A percentile compares a stretch with the other conserved stretches of the same genome.
Evolutionary conservation across 1,139 yeast species (phyloP).

Genomic region (Candida pseudocylindracea): DNA sequence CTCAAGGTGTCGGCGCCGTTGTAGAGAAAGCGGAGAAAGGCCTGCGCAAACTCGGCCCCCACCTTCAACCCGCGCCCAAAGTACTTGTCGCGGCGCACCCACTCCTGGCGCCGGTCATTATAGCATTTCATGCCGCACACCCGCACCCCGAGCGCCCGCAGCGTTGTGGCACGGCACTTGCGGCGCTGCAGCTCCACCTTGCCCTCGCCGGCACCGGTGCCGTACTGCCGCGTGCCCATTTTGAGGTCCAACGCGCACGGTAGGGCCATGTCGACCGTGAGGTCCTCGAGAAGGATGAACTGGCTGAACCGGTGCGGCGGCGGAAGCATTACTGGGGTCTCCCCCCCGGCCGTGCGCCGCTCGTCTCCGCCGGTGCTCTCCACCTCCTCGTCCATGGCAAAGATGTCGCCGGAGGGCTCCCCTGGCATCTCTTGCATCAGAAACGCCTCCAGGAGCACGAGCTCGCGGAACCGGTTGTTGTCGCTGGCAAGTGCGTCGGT

Average conservation of each 20-base stretch:
- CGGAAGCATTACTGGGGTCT: too few relatives aligned
- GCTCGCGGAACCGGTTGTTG: too few relatives aligned
- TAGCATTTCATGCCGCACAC: conserved; percentile 91
- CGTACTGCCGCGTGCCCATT: conserved; percentile 97
- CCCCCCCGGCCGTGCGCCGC: conserved; percentile 10
- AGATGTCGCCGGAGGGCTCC: too few relatives aligned
- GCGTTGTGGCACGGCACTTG: conserved; percentile 69
- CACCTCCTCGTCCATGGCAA: too few relatives aligned
- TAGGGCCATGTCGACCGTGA: conserved; percentile 56
- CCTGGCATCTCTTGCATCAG: too few relatives aligned
- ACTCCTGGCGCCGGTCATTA: conserved; percentile 24
- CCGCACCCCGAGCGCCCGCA: conserved; percentile 67
- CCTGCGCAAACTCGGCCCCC: conserved; percentile 61
- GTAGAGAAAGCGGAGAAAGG: conserved; percentile 56
- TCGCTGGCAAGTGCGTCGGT: conserved; percentile 5
- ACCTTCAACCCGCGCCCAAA: conserved; percentile 61
- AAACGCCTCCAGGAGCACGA: background rate
- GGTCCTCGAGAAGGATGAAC: conserved; percentile 76
- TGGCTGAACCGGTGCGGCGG: conserved; percentile 44
- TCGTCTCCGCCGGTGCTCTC: conserved; percentile 5
- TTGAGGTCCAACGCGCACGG: conserved; percentile 91
- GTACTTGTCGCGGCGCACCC: conserved; percentile 66
- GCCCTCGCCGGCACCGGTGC: conserved; percentile 61
- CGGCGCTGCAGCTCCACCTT: conserved; percentile 64
- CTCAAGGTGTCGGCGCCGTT: conserved; percentile 43